Conservation (phyloP, 257 asterid species). For the Petrea volubilis region DNA sequence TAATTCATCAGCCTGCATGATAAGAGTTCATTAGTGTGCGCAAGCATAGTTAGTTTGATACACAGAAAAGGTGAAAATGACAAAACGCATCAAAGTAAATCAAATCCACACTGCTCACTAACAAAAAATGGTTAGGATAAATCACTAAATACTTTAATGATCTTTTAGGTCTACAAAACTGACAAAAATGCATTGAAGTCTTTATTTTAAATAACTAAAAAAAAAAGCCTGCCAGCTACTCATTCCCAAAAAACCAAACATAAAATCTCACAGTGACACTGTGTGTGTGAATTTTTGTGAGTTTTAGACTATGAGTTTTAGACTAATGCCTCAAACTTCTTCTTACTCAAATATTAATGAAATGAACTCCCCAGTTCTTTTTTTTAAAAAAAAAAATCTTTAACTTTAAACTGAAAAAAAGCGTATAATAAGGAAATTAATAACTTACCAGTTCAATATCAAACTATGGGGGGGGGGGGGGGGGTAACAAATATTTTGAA, state of each 20-base stretch:
- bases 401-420: too few relatives aligned
- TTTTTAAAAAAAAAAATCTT: too few relatives aligned
- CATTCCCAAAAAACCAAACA: not conserved
- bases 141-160: not conserved
- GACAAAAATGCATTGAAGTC: not conserved
- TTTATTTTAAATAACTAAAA: not conserved
- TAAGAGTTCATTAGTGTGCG: conserved; percentile 8
- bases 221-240: not conserved
- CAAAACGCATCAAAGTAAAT: not conserved
- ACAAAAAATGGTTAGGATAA: not conserved
- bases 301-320: too few relatives aligned
- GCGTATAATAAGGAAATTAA: too few relatives aligned
- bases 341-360: too few relatives aligned
- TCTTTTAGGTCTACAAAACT: not conserved
- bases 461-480: too few relatives aligned
- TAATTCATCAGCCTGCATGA: conserved; percentile 69
- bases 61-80: not conserved
- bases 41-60: not conserved
- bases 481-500: too few relatives aligned
- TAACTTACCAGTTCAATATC: too few relatives aligned
- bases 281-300: too few relatives aligned
- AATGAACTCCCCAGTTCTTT: not conserved
- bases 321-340: too few relatives aligned
- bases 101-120: not conserved
- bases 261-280: not conserved